These are phyloP conservation scores for Collybia mongolica DNA, from an alignment of 768 basidiomycete genomes.

Conservation along the genomic window DNA sequence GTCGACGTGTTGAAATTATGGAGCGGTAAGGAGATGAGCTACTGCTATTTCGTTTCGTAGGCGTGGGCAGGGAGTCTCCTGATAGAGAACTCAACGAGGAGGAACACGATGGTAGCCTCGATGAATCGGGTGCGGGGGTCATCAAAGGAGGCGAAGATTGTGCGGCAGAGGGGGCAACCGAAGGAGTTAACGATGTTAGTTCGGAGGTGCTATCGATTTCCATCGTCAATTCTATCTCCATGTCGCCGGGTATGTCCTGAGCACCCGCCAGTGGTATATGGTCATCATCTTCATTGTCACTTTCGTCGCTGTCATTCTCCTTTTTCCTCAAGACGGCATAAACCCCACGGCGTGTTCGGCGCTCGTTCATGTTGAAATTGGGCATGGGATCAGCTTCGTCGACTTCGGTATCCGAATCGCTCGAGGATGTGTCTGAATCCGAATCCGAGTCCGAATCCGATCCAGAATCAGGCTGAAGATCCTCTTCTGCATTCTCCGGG, in stretches of 20 bases:
- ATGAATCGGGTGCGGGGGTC: conserved; percentile 28
- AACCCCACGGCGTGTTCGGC: conserved; percentile 78
- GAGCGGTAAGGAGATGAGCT: conserved; percentile 46
- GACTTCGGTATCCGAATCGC: conserved; percentile 37
- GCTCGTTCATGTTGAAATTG: conserved; percentile 68
- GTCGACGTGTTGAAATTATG: conserved; percentile 56
- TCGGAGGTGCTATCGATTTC: conserved; percentile 49
- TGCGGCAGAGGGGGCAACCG: conserved; percentile 32
- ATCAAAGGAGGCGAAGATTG: conserved; percentile 24
- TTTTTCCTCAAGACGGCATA: conserved; percentile 67
- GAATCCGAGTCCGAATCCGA: conserved; percentile 51
- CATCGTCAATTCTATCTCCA: conserved; percentile 54
- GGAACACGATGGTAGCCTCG: conserved; percentile 31
- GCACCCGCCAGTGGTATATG: conserved; percentile 43
- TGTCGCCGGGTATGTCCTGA: conserved; percentile 42
- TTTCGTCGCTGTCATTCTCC: conserved; percentile 61
- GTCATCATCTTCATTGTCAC: conserved; percentile 54
- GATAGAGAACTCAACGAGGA: conserved; percentile 42
- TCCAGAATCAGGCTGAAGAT: conserved; percentile 40
- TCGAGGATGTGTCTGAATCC: conserved; percentile 38
- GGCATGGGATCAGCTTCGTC: conserved; percentile 29
- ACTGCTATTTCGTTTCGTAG: conserved; percentile 20
- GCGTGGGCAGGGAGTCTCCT: conserved; percentile 26
- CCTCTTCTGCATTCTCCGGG: conserved; percentile 50
- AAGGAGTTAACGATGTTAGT: conserved; percentile 41